Percentiles rank a stretch among this genome's conserved stretches.
Conservation (phyloP, 768 basidiomycete species). For the Tylopilus felleus region DNA sequence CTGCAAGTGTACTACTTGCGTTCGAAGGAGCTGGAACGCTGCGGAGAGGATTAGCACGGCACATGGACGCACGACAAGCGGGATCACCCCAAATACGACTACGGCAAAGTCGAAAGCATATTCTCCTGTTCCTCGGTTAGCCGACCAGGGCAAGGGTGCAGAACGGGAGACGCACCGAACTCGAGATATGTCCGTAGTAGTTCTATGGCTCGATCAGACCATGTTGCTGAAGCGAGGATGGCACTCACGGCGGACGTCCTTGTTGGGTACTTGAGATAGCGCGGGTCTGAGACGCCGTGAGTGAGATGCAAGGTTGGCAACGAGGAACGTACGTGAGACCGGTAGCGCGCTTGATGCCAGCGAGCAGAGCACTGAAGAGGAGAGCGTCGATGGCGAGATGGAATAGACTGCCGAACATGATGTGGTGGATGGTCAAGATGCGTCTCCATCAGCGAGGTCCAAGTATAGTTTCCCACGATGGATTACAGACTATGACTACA, state of each 20-base stretch:
- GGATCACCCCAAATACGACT: constrained; percentile 70
- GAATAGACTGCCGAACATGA: constrained; percentile 39
- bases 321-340: constrained; percentile 69
- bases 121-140: constrained; percentile 51
- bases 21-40: constrained; percentile 78
- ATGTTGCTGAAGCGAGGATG: not conserved
- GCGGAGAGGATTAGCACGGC: constrained; percentile 4
- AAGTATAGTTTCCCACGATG: constrained; percentile 17
- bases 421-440: not conserved
- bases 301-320: not conserved
- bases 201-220: constrained; percentile 41
- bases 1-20: constrained; percentile 29
- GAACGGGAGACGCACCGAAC: constrained; percentile 49
- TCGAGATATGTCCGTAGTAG: constrained; percentile 76
- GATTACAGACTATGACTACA: constrained; percentile 9
- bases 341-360: constrained; percentile 80
- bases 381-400: constrained; percentile 76
- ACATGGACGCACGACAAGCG: not conserved
- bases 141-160: not conserved
- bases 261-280: constrained; percentile 76
- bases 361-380: constrained; percentile 76
- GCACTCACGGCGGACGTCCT: constrained; percentile 79
- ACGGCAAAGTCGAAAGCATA: constrained; percentile 85
- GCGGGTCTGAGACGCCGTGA: constrained; percentile 51
- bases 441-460: no score